Evolutionary conservation across 306 rosid species (phyloP).

Genomic region (Abrus precatorius): DNA sequence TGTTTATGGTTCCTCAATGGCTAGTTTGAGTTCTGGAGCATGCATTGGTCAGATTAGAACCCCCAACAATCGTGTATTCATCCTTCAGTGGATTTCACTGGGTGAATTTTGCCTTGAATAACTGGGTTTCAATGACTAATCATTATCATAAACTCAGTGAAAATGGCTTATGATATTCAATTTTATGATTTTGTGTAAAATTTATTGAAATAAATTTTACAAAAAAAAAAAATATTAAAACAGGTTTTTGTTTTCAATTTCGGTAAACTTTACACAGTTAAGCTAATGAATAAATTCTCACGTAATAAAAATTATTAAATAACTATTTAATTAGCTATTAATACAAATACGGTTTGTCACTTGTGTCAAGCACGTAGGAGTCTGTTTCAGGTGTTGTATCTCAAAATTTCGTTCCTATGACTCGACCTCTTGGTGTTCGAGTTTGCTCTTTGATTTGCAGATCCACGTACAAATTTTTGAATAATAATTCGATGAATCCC

Average conservation of each 20-base stretch:
- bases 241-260: background rate
- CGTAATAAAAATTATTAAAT: background rate
- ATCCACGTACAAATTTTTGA: background rate
- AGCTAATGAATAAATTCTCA: background rate
- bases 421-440: background rate
- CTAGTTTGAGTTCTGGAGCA: background rate
- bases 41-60: background rate
- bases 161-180: background rate
- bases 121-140: background rate
- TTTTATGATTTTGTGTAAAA: background rate
- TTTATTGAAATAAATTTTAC: slow-evolving; percentile 3
- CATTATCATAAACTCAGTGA: background rate
- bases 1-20: background rate
- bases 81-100: background rate
- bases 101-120: background rate
- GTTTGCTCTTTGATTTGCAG: background rate
- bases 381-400: background rate
- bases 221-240: background rate
- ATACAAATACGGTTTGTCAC: background rate
- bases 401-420: background rate
- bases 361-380: background rate
- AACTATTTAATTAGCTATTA: background rate
- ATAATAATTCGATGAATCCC: background rate
- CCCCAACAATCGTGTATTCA: background rate
- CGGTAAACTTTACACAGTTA: background rate